These are phyloP conservation scores for Selaginella moellendorffii DNA, from an alignment of 75 land plant species.

Conservation along the genomic window DNA sequence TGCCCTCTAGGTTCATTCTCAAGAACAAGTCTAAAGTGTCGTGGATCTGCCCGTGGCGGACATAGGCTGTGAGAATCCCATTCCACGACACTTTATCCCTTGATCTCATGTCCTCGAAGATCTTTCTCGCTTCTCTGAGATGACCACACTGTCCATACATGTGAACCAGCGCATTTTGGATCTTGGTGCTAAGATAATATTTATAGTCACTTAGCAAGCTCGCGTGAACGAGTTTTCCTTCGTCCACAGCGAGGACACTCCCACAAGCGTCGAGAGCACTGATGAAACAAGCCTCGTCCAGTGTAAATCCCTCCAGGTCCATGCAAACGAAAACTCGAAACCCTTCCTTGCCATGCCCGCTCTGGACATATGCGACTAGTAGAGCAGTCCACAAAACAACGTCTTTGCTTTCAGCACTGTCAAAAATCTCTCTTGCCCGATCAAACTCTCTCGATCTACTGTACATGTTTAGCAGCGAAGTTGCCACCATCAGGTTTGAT, in stretches of 20 bases:
- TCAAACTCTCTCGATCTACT: slow-evolving; percentile 50
- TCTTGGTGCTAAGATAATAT: background rate
- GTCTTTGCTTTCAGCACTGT: slow-evolving; percentile 22
- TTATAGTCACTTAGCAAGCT: too few species aligned
- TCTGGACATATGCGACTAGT: slow-evolving; percentile 35
- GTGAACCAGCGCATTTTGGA: background rate
- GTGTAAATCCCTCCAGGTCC: slow-evolving; percentile 3
- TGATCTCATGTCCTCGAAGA: background rate
- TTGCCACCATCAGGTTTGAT: slow-evolving; percentile 23
- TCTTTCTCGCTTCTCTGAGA: background rate
- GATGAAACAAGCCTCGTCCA: background rate
- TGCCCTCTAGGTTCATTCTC: background rate
- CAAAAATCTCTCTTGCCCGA: slow-evolving; percentile 33
- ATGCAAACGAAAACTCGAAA: background rate
- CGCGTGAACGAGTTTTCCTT: background rate
- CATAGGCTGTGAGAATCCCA: background rate
- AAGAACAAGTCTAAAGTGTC: background rate
- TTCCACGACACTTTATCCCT: background rate
- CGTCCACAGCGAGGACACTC: background rate
- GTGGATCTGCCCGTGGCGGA: background rate
- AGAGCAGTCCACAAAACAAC: slow-evolving; percentile 50
- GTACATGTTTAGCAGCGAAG: slow-evolving; percentile 53
- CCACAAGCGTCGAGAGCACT: background rate
- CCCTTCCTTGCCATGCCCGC: slow-evolving; percentile 20
- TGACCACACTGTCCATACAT: background rate